Percentiles rank a stretch among this genome's conserved stretches.
phyloP scores from a whole-genome alignment of 805 yeast genomes.

The Ogataea trehaloabstinens region DNA sequence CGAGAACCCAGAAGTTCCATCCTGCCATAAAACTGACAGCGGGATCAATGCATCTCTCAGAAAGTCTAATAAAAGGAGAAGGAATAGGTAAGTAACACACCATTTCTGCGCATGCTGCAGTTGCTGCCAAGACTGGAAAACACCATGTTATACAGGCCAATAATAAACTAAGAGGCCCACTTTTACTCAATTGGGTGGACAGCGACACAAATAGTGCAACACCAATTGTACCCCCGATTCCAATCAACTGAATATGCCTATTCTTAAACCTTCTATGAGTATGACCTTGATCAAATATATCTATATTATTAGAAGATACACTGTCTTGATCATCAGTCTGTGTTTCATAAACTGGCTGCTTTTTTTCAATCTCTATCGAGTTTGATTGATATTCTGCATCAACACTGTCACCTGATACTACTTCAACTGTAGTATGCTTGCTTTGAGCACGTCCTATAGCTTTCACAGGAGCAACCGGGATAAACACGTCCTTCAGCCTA shows the following conservation, averaged over 20 bases:
- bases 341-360: slow-evolving; percentile 1
- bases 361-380: background rate
- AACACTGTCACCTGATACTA: background rate
- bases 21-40: slow-evolving; percentile 46
- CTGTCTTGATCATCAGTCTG: slow-evolving; percentile 8
- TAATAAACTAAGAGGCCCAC: slow-evolving; percentile 43
- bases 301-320: slow-evolving; percentile 11
- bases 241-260: slow-evolving; percentile 47
- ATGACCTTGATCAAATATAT: slow-evolving; percentile 15
- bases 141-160: slow-evolving; percentile 42
- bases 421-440: slow-evolving; percentile 8
- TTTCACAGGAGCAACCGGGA: slow-evolving; percentile 24
- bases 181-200: slow-evolving; percentile 36
- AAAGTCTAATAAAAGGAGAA: slow-evolving; percentile 46
- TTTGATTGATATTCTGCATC: background rate
- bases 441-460: slow-evolving; percentile 16
- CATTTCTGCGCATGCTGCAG: slow-evolving; percentile 45
- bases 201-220: slow-evolving; percentile 45
- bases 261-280: slow-evolving; percentile 34
- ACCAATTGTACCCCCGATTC: slow-evolving; percentile 52
- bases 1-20: slow-evolving; percentile 50
- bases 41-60: slow-evolving; percentile 45
- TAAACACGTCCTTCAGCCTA: slow-evolving; percentile 22
- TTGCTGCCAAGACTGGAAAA: slow-evolving; percentile 39
- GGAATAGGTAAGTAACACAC: slow-evolving; percentile 46